A percentile compares a stretch with the other conserved stretches of the same genome.
Conservation (phyloP, 768 basidiomycete genomes). For the Cyclocybe aegerita region DNA sequence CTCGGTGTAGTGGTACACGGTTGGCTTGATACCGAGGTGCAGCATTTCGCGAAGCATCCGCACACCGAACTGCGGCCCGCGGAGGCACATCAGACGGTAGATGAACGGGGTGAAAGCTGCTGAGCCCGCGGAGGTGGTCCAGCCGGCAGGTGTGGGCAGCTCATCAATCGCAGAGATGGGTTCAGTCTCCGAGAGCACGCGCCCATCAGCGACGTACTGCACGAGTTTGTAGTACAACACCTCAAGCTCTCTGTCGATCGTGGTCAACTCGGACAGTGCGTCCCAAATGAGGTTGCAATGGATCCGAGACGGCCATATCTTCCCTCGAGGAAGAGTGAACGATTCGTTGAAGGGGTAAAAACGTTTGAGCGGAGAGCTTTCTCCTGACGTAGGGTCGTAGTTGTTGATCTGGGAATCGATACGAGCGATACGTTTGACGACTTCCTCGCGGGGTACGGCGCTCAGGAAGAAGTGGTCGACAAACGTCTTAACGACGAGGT, state of each 20-base stretch:
- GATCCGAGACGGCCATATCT: conserved; percentile 31
- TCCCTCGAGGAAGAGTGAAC: conserved; percentile 17
- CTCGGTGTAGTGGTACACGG: conserved; percentile 47
- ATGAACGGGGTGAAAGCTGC: conserved; percentile 57
- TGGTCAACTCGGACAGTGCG: conserved; percentile 27
- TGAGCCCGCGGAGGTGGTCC: conserved; percentile 26
- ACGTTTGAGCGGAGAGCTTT: conserved; percentile 4
- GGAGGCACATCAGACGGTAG: conserved; percentile 30
- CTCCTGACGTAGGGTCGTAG: conserved; percentile 3
- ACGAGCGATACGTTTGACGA: conserved; percentile 22
- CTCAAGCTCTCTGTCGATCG: conserved; percentile 23
- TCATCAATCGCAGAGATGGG: conserved; percentile 10
- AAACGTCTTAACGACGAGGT: conserved; percentile 44
- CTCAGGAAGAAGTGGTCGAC: conserved; percentile 47
- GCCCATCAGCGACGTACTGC: conserved; percentile 14
- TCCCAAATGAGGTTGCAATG: conserved; percentile 42
- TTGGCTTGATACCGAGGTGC: conserved; percentile 41
- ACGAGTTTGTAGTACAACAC: conserved; percentile 46
- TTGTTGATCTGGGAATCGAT: conserved; percentile 2
- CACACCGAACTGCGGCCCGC: conserved; percentile 31
- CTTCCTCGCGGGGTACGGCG: conserved; percentile 48
- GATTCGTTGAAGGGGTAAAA: conserved; percentile 8
- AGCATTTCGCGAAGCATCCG: conserved; percentile 55
- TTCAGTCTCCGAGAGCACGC: conserved; percentile 5
- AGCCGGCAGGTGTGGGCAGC: conserved; percentile 24